Evolutionary conservation across 768 basidiomycete species (phyloP), one percentile per base, ranked within the genome.

Genomic region (Auricularia sp.): DNA sequence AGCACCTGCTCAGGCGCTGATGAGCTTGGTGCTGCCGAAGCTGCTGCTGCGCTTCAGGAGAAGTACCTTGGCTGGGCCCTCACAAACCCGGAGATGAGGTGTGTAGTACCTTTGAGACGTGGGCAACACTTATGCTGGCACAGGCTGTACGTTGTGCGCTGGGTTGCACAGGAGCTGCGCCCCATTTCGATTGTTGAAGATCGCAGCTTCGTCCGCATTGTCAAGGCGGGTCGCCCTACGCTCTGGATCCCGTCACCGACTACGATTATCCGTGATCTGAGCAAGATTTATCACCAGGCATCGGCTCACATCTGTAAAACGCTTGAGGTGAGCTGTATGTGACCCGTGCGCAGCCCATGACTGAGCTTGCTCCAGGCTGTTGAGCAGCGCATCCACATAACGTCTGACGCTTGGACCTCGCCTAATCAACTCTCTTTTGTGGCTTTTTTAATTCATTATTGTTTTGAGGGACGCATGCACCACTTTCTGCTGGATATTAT

Each of bases 371-470:
- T 51, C 14, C 42, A 51, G 47, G 5, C 16, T 5, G 16, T 51
- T 16, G 16, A 16, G 21, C 5, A 21, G 11, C 47, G 47, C 47
- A 18, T 51, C 10, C 47, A 51, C 63, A 76, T 78, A 63, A 70
- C 71, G 0, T 75, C 75, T 0, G 76, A 80, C 67, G 71, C 71
- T 0, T 80, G 77, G 78, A 77, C 75, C 0, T 76, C 74, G 0
- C 74, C 74, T 0, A 79, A 79, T 63, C 73, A 79, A 47, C 59
- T 68, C 3, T 75, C 73, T 0, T 76, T 70, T 47, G 65, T 77
- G 0, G 75, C 74, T 0, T 62, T 75, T 8, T 72, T 70, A 0
- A 75, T 76, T 1, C 77, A 80, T 54, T 68, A 77, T 29, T 72
- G 75, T 37, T 34, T 71, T 3, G 54, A 77, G 0, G 75, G 77